These are phyloP conservation scores for Apiospora marii DNA, from an alignment of 2,329 filamentous ascomycete species.

Conservation along the genomic window DNA sequence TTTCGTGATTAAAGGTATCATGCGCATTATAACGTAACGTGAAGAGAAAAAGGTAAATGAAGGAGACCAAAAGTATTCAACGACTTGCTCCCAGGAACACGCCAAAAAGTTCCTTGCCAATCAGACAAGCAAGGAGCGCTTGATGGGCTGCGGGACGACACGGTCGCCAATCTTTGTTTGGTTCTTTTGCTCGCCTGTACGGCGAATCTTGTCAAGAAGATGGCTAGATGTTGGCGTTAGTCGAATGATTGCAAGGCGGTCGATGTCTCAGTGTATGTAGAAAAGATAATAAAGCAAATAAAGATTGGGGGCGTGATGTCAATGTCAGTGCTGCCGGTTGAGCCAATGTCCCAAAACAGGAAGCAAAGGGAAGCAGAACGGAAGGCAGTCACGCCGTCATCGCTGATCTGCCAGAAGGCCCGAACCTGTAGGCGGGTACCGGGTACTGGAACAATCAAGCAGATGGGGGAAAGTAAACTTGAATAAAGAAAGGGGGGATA, in stretches of 20 bases:
- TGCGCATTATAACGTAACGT: background rate
- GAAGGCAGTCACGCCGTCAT: background rate
- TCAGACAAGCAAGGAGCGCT: constrained; percentile 27
- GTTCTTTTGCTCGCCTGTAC: constrained; percentile 20
- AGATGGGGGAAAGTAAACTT: background rate
- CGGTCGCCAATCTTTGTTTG: constrained; percentile 22
- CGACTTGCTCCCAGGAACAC: too few species aligned
- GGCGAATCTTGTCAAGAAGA: constrained; percentile 29
- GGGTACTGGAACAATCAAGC: background rate
- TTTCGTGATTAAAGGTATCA: background rate
- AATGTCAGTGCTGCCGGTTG: background rate
- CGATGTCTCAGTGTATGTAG: background rate
- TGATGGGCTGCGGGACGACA: constrained; percentile 27
- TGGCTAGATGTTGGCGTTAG: constrained; percentile 26
- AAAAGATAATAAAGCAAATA: background rate
- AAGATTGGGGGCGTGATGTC: background rate
- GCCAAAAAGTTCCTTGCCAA: background rate
- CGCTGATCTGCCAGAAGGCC: background rate
- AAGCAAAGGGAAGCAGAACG: background rate
- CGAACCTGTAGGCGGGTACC: background rate
- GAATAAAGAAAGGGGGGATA: constrained; percentile 45
- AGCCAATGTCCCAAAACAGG: background rate
- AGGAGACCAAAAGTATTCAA: background rate
- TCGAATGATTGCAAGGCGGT: background rate
- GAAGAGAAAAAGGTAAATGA: background rate